phyloP scores from a whole-genome alignment of 176 grass and related monocot genomes.

The Bonia amplexicaulis region DNA sequence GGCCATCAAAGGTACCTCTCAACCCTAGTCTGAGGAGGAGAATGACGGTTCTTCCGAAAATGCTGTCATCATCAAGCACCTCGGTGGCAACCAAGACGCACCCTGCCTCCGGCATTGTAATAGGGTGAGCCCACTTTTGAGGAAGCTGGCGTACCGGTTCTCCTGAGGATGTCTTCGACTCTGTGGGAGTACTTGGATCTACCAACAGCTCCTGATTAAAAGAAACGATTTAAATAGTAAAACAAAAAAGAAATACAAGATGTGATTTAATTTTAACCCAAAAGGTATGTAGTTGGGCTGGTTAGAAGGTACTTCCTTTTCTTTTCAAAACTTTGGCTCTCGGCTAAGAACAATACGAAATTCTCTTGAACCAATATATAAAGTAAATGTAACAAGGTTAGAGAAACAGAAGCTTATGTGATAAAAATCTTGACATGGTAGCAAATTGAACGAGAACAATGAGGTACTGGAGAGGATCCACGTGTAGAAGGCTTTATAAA shows the following conservation, averaged over 20 bases:
- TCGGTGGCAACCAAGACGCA: slow-evolving; percentile 83
- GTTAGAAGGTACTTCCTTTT: neutral
- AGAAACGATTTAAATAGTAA: slow-evolving; percentile 2
- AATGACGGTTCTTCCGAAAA: slow-evolving; percentile 73
- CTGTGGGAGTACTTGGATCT: slow-evolving; percentile 34
- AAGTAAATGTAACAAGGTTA: neutral
- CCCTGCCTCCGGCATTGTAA: slow-evolving; percentile 74
- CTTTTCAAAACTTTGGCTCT: neutral
- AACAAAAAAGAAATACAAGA: neutral
- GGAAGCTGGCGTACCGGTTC: slow-evolving; percentile 35
- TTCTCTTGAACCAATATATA: neutral
- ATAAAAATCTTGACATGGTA: neutral
- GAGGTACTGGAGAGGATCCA: neutral
- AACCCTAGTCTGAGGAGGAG: slow-evolving; percentile 74
- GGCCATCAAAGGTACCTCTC: slow-evolving; percentile 46
- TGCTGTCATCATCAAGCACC: slow-evolving; percentile 62
- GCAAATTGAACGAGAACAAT: neutral
- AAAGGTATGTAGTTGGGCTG: neutral
- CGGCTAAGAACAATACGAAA: neutral
- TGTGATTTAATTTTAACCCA: neutral
- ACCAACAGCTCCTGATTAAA: slow-evolving; percentile 48
- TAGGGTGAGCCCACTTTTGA: slow-evolving; percentile 72
- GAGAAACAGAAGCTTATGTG: neutral
- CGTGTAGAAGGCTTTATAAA: neutral
- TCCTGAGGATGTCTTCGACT: slow-evolving; percentile 12